Conservation (phyloP, 2,329 filamentous ascomycete species). For the Paracoccidioides brasiliensis region DNA sequence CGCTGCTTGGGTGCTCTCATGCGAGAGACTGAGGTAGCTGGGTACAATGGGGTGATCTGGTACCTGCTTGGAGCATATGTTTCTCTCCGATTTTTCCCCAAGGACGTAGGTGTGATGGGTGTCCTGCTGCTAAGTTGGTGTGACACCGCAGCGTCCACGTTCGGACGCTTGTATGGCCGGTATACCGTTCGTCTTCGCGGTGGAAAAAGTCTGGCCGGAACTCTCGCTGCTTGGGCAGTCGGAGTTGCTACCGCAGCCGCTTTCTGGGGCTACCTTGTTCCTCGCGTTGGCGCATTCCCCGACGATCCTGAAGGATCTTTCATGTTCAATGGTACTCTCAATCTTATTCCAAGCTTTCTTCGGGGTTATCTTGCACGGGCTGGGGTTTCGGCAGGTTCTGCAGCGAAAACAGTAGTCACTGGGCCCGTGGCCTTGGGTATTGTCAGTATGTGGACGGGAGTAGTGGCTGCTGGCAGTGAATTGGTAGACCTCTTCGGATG, state of each 20-base stretch:
- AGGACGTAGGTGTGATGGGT: slow-evolving; percentile 81
- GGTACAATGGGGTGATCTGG: slow-evolving; percentile 95
- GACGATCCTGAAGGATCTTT: slow-evolving; percentile 59
- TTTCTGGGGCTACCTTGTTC: slow-evolving; percentile 82
- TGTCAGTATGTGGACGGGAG: slow-evolving; percentile 76
- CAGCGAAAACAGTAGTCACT: slow-evolving; percentile 47
- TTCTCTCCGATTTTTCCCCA: slow-evolving; percentile 76
- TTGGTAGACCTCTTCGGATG: slow-evolving; percentile 82
- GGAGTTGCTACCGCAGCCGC: slow-evolving; percentile 70
- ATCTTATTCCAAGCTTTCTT: slow-evolving; percentile 48
- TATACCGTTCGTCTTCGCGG: slow-evolving; percentile 75
- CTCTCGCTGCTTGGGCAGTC: slow-evolving; percentile 66
- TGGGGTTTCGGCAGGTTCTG: slow-evolving; percentile 19
- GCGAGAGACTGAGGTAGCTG: slow-evolving; percentile 87
- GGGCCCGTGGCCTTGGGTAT: slow-evolving; percentile 62
- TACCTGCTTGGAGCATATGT: slow-evolving; percentile 86
- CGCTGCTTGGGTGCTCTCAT: slow-evolving; percentile 75
- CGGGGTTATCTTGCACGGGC: slow-evolving; percentile 48
- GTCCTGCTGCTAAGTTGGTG: slow-evolving; percentile 93
- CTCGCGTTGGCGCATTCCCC: slow-evolving; percentile 50
- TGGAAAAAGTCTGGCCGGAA: slow-evolving; percentile 87
- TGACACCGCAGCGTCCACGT: slow-evolving; percentile 90
- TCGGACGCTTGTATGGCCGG: slow-evolving; percentile 76
- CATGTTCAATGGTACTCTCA: slow-evolving; percentile 67
- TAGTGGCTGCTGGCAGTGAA: slow-evolving; percentile 80